Conservation (phyloP, 306 rosid genomes). For the Cucurbita maxima region DNA sequence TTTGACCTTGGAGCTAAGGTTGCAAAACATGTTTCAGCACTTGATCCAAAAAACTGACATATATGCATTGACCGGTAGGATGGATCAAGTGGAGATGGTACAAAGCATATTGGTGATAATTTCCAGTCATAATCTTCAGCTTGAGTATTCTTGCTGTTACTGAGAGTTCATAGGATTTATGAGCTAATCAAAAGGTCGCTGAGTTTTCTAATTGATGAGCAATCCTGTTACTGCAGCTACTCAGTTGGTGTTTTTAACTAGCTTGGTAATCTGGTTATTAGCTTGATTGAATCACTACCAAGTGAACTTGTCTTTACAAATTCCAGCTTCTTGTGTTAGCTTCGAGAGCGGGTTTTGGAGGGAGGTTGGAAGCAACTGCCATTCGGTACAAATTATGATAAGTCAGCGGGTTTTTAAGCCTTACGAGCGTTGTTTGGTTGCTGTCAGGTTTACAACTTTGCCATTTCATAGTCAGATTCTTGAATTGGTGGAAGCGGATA, state of each 20-base stretch:
- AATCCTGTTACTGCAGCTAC: not conserved
- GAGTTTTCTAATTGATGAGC: not conserved
- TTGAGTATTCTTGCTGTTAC: not conserved
- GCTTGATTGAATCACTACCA: not conserved
- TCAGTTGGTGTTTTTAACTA: not conserved
- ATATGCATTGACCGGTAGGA: conserved; percentile 55
- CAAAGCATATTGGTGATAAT: conserved; percentile 66
- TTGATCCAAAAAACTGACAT: conserved; percentile 74
- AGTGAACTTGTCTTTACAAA: not conserved
- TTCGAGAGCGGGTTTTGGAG: not conserved
- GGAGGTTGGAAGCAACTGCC: not conserved
- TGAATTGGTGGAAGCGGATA: not conserved
- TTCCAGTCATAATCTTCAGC: not conserved
- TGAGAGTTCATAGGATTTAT: not conserved
- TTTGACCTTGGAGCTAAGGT: conserved; percentile 56
- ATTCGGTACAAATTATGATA: not conserved
- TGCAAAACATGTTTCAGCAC: conserved; percentile 55
- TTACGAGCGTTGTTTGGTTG: not conserved
- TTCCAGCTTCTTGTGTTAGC: not conserved
- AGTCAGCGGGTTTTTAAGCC: not conserved
- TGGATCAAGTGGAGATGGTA: conserved; percentile 66
- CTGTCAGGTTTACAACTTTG: not conserved
- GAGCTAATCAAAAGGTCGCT: not conserved
- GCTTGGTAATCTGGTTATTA: not conserved
- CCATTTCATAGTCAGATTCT: not conserved